Percentiles rank a stretch among this genome's conserved stretches.
phyloP scores from a whole-genome alignment of 2,329 filamentous ascomycete species.

The Colletotrichum musicola region DNA sequence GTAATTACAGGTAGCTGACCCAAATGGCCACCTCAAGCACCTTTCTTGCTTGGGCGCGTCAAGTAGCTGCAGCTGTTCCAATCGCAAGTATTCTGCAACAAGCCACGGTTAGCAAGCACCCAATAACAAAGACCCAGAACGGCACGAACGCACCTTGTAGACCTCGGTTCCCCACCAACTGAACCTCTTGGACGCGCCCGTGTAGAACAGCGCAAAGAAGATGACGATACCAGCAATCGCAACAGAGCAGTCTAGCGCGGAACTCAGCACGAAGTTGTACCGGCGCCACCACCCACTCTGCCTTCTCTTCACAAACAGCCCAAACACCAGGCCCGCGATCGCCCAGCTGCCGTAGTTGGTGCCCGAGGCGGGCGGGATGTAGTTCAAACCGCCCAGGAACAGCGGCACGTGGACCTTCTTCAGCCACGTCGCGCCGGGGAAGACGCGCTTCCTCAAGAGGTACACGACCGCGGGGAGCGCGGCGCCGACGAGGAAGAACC shows the following conservation, averaged over 20 bases:
- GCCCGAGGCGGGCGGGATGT: constrained; percentile 49
- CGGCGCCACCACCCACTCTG: constrained; percentile 46
- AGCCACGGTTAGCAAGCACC: neutral
- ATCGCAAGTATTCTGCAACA: constrained; percentile 31
- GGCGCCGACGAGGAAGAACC: constrained; percentile 67
- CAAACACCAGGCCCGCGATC: constrained; percentile 47
- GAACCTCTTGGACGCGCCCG: constrained; percentile 43
- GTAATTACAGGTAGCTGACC: no score
- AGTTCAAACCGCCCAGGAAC: constrained; percentile 48
- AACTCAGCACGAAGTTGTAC: constrained; percentile 50
- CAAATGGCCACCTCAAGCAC: neutral
- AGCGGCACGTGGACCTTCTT: constrained; percentile 47
- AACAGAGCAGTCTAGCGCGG: constrained; percentile 48
- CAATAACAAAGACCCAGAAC: neutral
- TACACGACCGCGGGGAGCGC: constrained; percentile 62
- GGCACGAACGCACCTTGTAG: constrained; percentile 33
- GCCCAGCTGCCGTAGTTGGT: constrained; percentile 50
- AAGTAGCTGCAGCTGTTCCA: constrained; percentile 36
- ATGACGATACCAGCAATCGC: constrained; percentile 50
- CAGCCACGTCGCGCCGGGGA: constrained; percentile 38
- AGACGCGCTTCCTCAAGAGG: constrained; percentile 43
- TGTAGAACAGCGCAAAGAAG: constrained; percentile 50
- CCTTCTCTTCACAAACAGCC: constrained; percentile 43
- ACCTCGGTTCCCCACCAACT: constrained; percentile 49
- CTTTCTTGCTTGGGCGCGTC: neutral